Base-by-base conservation (phyloP, 805 yeast genomes). In the Kodamaea leandrae region DNA sequence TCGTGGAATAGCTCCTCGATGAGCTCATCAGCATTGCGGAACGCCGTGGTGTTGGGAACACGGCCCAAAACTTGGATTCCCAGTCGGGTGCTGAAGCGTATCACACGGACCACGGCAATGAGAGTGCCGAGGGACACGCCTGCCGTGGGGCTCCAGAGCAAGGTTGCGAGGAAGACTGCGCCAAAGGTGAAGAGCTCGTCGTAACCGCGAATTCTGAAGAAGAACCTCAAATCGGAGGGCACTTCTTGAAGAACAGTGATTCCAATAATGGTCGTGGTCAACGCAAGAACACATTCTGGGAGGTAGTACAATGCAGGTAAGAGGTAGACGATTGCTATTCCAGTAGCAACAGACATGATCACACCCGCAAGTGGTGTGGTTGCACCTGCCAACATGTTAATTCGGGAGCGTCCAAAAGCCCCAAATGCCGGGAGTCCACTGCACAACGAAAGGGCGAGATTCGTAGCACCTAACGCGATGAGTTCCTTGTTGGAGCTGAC, bases 11-110 rank as follows among this genome's bases (percentile, higher is more conserved):
- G 55, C 39, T 64, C 69, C 45, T 64, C 75, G 19, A 71, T 60
- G 29, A 74, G 70, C 29, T 76, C 81, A 58, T 86, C 95, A 0
- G 89, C 88, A 55, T 86, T 85, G 32, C 82, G 68, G 56, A 84
- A 86, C 4, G 71, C 72, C 34, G 72, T 67, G 1, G 86, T 76
- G 37, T 54, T 41, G 23, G 62, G 72, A 20, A 63, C 54, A 32
- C 76, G 55, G 1, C 76, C 77, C 41, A 72, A 51, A 41, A 72
- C 68, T 38, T 70, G 74, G 46, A 72, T 71, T 26, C 72, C 54
- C 6, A 75, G 70, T 34, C 59, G 53, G 0, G 76, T 62, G 10
- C 74, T 65, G 47, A 67, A 62, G 41, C 61, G 63, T 24, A 72
- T 60, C 12, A 65, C 53, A 13, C 68, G 43, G 8, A 64, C 49